A percentile compares a stretch with the other conserved stretches of the same genome.
Evolutionary conservation across 345 rosid genomes (phyloP).

Genomic region (Eucalyptus sideroxylon): DNA sequence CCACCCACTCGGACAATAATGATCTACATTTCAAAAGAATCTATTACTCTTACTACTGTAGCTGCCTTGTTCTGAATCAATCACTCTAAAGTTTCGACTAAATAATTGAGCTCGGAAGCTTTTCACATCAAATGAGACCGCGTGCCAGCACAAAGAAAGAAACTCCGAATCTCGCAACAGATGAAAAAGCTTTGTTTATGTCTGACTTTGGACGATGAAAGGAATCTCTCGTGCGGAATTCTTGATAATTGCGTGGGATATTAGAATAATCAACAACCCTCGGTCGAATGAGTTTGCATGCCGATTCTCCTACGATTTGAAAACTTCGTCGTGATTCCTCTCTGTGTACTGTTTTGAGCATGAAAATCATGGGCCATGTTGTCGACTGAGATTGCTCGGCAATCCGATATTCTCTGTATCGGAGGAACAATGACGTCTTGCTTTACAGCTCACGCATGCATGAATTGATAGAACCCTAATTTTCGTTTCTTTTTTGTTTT

Average conservation of each 20-base stretch:
- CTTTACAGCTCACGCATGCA: background rate
- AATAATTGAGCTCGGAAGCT: background rate
- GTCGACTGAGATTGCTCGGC: background rate
- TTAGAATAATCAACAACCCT: background rate
- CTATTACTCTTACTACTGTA: background rate
- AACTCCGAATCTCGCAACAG: background rate
- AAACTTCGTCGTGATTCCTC: background rate
- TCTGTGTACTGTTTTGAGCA: background rate
- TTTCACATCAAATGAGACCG: background rate
- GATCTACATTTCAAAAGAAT: background rate
- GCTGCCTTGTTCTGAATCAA: background rate
- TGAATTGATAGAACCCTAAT: background rate
- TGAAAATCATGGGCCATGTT: background rate
- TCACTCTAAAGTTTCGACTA: background rate
- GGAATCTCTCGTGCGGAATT: background rate
- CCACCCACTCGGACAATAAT: background rate
- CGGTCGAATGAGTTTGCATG: background rate
- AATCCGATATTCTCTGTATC: background rate
- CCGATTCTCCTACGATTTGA: background rate
- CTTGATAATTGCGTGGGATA: background rate
- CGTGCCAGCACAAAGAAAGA: background rate
- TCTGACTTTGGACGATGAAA: background rate
- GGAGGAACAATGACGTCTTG: background rate
- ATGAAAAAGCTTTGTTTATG: background rate
- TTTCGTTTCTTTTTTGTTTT: background rate